Evolutionary conservation across 345 rosid genomes (phyloP).

Genomic region (Eucalyptus coolabah): DNA sequence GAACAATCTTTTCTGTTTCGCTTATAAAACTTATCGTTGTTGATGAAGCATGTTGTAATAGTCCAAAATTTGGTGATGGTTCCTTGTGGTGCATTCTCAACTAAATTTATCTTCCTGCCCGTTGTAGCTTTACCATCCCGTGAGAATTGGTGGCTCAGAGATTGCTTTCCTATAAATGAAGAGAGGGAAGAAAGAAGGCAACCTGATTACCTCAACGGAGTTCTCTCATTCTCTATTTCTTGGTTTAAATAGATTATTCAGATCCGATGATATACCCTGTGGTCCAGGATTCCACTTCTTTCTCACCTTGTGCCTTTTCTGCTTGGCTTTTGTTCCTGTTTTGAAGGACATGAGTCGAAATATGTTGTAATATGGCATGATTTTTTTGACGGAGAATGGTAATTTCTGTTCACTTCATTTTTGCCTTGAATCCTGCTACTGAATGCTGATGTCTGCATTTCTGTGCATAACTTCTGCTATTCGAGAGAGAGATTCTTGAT

Average conservation of each 20-base stretch:
- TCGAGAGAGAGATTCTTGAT: not conserved
- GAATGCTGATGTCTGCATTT: not conserved
- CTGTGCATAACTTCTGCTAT: not conserved
- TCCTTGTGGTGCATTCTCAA: not conserved
- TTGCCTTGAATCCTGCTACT: not conserved
- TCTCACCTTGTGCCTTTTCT: not conserved
- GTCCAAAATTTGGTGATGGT: not conserved
- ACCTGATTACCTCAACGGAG: not conserved
- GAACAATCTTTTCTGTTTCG: not conserved
- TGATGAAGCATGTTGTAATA: not conserved
- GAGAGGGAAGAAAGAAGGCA: not conserved
- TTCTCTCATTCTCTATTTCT: not conserved
- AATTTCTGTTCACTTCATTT: not conserved
- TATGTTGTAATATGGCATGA: not conserved
- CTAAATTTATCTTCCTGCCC: not conserved
- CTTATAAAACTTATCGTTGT: not conserved
- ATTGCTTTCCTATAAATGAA: not conserved
- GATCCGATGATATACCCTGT: not conserved
- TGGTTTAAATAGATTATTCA: not conserved
- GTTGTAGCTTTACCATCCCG: not conserved
- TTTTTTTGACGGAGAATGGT: not conserved
- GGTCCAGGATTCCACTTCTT: not conserved
- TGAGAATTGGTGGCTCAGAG: not conserved
- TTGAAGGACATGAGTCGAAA: not conserved
- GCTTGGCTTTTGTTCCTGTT: not conserved